Conservation (phyloP, 1,139 yeast species). For the Hanseniaspora sp. region DNA sequence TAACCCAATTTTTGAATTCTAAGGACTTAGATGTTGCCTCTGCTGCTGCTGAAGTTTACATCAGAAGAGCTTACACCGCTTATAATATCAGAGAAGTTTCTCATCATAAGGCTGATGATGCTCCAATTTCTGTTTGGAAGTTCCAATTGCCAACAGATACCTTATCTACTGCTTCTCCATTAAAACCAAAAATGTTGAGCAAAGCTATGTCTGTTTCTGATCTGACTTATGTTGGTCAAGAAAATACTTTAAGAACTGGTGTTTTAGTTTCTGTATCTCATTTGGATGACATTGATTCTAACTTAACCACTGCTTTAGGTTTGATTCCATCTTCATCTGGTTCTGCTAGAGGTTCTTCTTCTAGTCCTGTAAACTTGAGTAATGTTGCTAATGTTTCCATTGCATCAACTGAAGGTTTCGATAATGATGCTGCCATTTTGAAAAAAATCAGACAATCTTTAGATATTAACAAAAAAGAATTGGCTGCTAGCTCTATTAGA, state of each 20-base stretch:
- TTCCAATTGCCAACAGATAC: conserved; percentile 83
- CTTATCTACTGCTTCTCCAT: conserved; percentile 50
- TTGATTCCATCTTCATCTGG: conserved; percentile 43
- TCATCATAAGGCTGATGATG: conserved; percentile 45
- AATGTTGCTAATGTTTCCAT: conserved; percentile 77
- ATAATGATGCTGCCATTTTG: conserved; percentile 58
- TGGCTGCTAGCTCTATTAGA: conserved; percentile 63
- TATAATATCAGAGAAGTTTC: conserved; percentile 71
- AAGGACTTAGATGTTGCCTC: conserved; percentile 79
- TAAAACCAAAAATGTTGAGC: conserved; percentile 45
- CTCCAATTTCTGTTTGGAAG: conserved; percentile 74
- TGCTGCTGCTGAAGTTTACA: conserved; percentile 94
- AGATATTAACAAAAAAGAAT: conserved; percentile 58
- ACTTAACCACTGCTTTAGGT: conserved; percentile 65
- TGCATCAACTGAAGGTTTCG: conserved; percentile 62
- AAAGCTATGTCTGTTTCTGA: conserved; percentile 91
- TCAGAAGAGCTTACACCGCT: conserved; percentile 94
- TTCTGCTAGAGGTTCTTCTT: conserved; percentile 38
- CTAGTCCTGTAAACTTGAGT: conserved; percentile 37
- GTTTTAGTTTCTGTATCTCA: conserved; percentile 72
- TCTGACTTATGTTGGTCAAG: conserved; percentile 69
- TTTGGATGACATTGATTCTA: conserved; percentile 81
- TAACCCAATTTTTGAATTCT: conserved; percentile 78
- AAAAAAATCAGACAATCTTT: conserved; percentile 53
- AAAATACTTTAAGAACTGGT: conserved; percentile 70